These are phyloP conservation scores for Cylindrotheca closterium DNA, from an alignment of 108 stramenopile species.

Conservation along the genomic window DNA sequence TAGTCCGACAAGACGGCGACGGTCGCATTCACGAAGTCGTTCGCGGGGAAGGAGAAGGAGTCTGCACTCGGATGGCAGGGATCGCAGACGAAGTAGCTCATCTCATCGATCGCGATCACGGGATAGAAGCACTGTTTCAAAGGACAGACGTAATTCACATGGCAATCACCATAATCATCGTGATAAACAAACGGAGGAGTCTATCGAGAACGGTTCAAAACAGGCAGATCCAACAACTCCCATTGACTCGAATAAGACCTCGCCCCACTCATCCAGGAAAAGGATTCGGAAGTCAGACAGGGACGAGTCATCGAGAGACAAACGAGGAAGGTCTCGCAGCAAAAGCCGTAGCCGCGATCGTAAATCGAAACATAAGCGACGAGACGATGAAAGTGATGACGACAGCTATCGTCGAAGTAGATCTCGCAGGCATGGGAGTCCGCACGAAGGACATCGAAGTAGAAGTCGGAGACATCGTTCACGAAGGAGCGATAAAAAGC, in stretches of 20 bases:
- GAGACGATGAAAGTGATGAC: constrained; percentile 5
- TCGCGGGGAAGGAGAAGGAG: constrained; percentile 10
- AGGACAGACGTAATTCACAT: constrained; percentile 17
- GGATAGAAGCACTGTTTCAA: constrained; percentile 15
- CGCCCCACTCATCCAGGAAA: constrained; percentile 13
- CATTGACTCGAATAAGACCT: not conserved
- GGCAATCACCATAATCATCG: constrained; percentile 3
- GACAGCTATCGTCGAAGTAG: not conserved
- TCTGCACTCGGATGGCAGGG: constrained; percentile 6
- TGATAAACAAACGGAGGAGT: not conserved
- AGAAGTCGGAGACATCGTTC: constrained; percentile 12
- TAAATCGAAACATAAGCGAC: constrained; percentile 5
- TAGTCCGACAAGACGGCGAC: not conserved
- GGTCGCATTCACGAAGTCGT: constrained; percentile 12
- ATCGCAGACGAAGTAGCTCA: constrained; percentile 12
- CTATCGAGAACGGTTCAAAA: not conserved
- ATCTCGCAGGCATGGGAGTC: too few relatives aligned
- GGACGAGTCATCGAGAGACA: constrained; percentile 3
- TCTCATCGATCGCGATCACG: constrained; percentile 20
- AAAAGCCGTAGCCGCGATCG: constrained; percentile 19
- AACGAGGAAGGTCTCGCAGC: constrained; percentile 12
- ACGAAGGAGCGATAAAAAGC: constrained; percentile 19
- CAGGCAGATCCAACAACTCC: not conserved
- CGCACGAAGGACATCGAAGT: constrained; percentile 4
- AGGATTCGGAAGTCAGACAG: constrained; percentile 15